A percentile compares a stretch with the other conserved stretches of the same genome.
Conservation (phyloP, 2,329 filamentous ascomycete genomes). For the Emericellopsis cladophorae region DNA sequence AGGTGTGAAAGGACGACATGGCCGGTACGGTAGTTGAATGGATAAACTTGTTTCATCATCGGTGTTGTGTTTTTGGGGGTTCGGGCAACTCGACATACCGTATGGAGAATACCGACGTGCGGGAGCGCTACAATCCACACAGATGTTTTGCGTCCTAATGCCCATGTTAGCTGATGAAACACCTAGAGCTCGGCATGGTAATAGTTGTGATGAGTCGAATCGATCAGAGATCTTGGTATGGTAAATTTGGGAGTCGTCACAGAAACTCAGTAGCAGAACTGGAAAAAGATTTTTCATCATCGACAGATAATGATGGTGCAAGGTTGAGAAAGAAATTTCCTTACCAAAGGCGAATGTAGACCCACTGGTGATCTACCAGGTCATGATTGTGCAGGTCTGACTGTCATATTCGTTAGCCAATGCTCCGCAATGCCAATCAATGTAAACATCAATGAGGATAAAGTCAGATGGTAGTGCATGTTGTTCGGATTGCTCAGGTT, state of each 20-base stretch:
- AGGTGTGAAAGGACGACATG: conserved; percentile 64
- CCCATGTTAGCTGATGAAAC: not conserved
- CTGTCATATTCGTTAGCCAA: too few species aligned
- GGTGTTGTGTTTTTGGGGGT: not conserved
- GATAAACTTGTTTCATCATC: conserved; percentile 50
- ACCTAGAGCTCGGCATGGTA: not conserved
- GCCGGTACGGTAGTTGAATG: conserved; percentile 60
- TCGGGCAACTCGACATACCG: too few species aligned
- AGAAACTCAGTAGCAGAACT: conserved; percentile 65
- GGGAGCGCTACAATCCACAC: not conserved
- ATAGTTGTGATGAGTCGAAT: conserved; percentile 8
- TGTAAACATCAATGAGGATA: too few species aligned
- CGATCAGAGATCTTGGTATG: conserved; percentile 50
- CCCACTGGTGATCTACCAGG: too few species aligned
- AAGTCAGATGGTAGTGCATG: conserved; percentile 67
- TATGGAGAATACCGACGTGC: not conserved
- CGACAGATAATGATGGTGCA: conserved; percentile 14
- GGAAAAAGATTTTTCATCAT: conserved; percentile 55
- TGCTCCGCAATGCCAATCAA: too few species aligned
- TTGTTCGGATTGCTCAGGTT: conserved; percentile 48
- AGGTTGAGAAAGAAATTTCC: conserved; percentile 2
- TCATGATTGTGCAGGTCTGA: too few species aligned
- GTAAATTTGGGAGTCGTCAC: conserved; percentile 53
- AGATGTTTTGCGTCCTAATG: too few species aligned
- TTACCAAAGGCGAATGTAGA: not conserved